Percentiles rank a stretch among this genome's conserved stretches.
Conservation (phyloP, 2,329 filamentous ascomycete species). For the Penicillium occitanis region DNA sequence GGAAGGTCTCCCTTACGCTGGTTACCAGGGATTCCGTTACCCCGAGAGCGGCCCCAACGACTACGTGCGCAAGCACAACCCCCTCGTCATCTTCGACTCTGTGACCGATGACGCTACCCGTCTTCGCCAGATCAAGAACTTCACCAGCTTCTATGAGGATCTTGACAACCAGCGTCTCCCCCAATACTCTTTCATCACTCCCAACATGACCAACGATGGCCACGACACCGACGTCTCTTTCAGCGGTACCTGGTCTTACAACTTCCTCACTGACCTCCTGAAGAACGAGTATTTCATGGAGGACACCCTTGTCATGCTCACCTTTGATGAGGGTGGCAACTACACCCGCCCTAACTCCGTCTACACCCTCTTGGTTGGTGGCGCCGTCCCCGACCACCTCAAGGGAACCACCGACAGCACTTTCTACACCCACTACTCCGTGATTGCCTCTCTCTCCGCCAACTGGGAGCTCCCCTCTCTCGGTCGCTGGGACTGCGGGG, state of each 20-base stretch:
- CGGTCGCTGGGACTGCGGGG: slow-evolving; percentile 69
- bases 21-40: slow-evolving; percentile 65
- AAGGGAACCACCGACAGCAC: slow-evolving; percentile 66
- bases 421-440: slow-evolving; percentile 73
- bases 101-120: slow-evolving; percentile 60
- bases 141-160: slow-evolving; percentile 68
- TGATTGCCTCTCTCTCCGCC: slow-evolving; percentile 63
- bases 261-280: slow-evolving; percentile 69
- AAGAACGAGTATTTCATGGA: slow-evolving; percentile 70
- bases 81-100: slow-evolving; percentile 64
- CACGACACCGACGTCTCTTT: slow-evolving; percentile 72
- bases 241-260: slow-evolving; percentile 66
- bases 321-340: slow-evolving; percentile 75
- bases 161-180: slow-evolving; percentile 63
- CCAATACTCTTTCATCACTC: slow-evolving; percentile 61
- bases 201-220: slow-evolving; percentile 63
- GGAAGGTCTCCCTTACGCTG: slow-evolving; percentile 73
- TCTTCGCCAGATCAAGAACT: slow-evolving; percentile 71
- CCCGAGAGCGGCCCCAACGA: slow-evolving; percentile 67
- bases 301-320: slow-evolving; percentile 72
- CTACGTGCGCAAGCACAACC: slow-evolving; percentile 82
- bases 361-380: slow-evolving; percentile 69
- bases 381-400: slow-evolving; percentile 64
- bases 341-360: slow-evolving; percentile 68
- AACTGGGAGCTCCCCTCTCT: slow-evolving; percentile 71